Percentiles rank a stretch among this genome's conserved stretches.
These are phyloP conservation scores for Emergomyces orientalis DNA, from an alignment of 2,329 filamentous ascomycete species.

Conservation along the genomic window DNA sequence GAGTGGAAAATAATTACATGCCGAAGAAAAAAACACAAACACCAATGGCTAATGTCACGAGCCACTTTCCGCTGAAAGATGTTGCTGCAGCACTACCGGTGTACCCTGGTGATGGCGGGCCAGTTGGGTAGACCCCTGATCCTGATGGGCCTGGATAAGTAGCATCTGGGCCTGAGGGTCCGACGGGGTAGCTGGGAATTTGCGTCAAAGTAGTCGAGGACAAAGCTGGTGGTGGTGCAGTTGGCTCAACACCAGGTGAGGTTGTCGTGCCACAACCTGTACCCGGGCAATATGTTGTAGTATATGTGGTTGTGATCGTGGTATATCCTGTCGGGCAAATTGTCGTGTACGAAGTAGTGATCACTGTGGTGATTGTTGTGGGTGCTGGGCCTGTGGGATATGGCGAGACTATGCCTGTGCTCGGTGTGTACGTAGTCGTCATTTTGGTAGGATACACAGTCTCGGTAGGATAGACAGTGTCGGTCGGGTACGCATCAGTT, in stretches of 20 bases:
- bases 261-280: constrained; percentile 21
- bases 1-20: not conserved
- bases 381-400: constrained; percentile 9
- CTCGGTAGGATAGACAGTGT: not conserved
- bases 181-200: constrained; percentile 1
- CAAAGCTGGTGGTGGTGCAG: constrained; percentile 13
- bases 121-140: not conserved
- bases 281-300: constrained; percentile 30
- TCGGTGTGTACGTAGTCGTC: not conserved
- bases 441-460: not conserved
- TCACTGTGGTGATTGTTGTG: constrained; percentile 29
- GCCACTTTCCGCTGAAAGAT: not conserved
- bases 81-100: constrained; percentile 2
- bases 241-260: constrained; percentile 32
- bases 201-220: not conserved
- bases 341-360: constrained; percentile 34
- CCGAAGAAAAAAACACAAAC: constrained; percentile 2
- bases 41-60: constrained; percentile 1
- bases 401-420: not conserved
- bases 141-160: not conserved
- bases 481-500: not conserved
- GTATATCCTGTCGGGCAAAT: constrained; percentile 38
- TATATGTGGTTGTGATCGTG: constrained; percentile 32
- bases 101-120: not conserved
- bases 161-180: not conserved